Evolutionary conservation across 345 rosid genomes (phyloP).

Genomic region (Leavenworthia alabamica): DNA sequence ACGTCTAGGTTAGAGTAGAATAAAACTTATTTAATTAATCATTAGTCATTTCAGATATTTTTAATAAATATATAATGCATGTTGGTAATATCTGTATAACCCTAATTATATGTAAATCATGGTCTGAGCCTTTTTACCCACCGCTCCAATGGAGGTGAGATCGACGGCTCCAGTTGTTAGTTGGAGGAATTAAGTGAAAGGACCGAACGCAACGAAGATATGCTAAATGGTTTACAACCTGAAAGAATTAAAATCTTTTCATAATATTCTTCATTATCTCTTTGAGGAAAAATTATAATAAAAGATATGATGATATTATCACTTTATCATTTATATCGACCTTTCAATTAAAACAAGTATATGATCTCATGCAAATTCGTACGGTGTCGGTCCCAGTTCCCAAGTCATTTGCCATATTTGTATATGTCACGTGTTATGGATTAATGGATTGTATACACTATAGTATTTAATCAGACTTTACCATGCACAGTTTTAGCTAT

Average conservation of each 20-base stretch:
- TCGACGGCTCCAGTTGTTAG: too few relatives aligned
- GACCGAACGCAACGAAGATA: slow-evolving; percentile 20
- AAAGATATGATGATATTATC: slow-evolving; percentile 12
- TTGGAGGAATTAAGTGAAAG: slow-evolving; percentile 14
- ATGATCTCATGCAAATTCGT: slow-evolving; percentile 14
- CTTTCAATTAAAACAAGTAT: slow-evolving; percentile 29
- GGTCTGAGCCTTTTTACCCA: too few relatives aligned
- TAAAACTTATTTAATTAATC: too few relatives aligned
- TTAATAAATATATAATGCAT: too few relatives aligned
- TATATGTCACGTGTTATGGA: slow-evolving; percentile 26
- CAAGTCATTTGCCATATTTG: slow-evolving; percentile 19
- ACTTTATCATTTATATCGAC: slow-evolving; percentile 19
- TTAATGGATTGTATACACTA: too few relatives aligned
- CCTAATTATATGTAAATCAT: too few relatives aligned
- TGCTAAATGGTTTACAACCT: slow-evolving; percentile 24
- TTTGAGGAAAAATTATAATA: neutral
- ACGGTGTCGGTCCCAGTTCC: slow-evolving; percentile 3
- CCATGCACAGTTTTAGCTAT: slow-evolving; percentile 4
- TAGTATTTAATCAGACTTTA: neutral
- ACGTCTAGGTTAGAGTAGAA: neutral
- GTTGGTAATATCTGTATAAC: too few relatives aligned
- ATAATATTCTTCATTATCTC: slow-evolving; percentile 27
- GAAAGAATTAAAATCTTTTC: slow-evolving; percentile 15
- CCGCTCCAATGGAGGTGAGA: too few relatives aligned
- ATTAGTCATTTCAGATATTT: too few relatives aligned